Base-by-base conservation (phyloP, 1,139 yeast genomes). In the Chernovozyma aurita region DNA sequence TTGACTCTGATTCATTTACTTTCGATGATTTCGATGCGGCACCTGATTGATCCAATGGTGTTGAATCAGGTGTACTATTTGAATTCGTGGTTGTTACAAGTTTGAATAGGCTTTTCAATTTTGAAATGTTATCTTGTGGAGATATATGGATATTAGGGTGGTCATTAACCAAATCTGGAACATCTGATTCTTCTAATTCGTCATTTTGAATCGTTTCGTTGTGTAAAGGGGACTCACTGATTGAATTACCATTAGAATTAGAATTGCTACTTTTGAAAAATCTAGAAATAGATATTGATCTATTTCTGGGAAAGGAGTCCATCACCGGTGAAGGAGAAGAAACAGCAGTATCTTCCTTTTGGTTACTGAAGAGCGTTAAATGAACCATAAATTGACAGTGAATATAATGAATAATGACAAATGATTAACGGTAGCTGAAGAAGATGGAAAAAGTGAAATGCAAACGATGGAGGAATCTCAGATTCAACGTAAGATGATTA, bases 61-160 rank as follows among this genome's bases (percentile, higher is more conserved):
- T 20, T 20, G 22, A 20, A 20, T 20, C 9, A 11, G 31, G 14
- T 18, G 24, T 24, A 16, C 21, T 31, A 25, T 21, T 25, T 13
- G 30, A 30, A 9, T 17, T 25, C 17, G 30, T 17, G 32, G 35
- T 13, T 14, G 37, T 43, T 9, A 41, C 39, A 16, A 51, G 32
- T 34, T 53, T 55, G 46, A 60, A 57, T 15, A 60, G 44, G 29
- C 46, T 52, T 39, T 55, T 57, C 18, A 60, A 44, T 38, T 55
- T 57, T 12, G 45, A 42, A 36, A 54, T 42, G 13, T 43, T 39
- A 18, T 33, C 35, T 15, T 15, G 11, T 31, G 15, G 4, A 12
- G 22, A 20, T 7, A 6, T 9, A 20, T 20, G 22, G 8, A 20
- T 6, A 7, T 7, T 20, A 20, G 6, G 6, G 22, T 20, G 6